phyloP scores from a whole-genome alignment of 208 protist species.

The Trypanosoma theileri region DNA sequence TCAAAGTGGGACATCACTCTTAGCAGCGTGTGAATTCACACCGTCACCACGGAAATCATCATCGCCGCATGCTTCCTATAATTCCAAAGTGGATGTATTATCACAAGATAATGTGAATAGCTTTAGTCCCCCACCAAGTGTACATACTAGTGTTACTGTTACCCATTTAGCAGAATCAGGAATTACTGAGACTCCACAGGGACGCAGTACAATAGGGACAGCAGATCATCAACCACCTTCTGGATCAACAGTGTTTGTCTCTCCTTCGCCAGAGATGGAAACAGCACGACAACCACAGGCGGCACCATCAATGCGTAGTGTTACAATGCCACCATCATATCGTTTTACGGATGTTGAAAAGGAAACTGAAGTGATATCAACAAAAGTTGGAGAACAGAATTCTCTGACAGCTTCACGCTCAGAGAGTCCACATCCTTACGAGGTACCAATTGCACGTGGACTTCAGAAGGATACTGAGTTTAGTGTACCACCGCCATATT shows the following conservation, averaged over 20 bases:
- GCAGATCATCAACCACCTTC: slow-evolving; percentile 7
- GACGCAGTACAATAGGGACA: background rate
- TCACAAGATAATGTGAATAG: slow-evolving; percentile 9
- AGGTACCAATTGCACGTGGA: slow-evolving; percentile 10
- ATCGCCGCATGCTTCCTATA: background rate
- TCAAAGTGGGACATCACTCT: background rate
- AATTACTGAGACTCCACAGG: slow-evolving; percentile 1
- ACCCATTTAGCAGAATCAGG: slow-evolving; percentile 9
- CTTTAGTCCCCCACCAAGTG: slow-evolving; percentile 29
- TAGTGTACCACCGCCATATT: slow-evolving; percentile 11
- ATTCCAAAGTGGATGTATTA: background rate
- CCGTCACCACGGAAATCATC: background rate
- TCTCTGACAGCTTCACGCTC: background rate
- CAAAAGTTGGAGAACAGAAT: background rate
- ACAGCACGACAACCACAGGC: background rate
- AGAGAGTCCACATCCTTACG: slow-evolving; percentile 18
- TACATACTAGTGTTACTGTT: slow-evolving; percentile 21
- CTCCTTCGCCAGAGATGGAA: slow-evolving; percentile 23
- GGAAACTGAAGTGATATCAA: background rate
- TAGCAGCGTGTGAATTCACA: background rate
- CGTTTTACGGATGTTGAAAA: background rate
- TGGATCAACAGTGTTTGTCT: slow-evolving; percentile 14
- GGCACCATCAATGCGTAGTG: background rate
- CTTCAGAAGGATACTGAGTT: slow-evolving; percentile 11
- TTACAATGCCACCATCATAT: background rate